Percentiles rank a stretch among this genome's conserved stretches.
Conservation (phyloP, 2,329 filamentous ascomycete genomes). For the Seiridium cupressi region DNA sequence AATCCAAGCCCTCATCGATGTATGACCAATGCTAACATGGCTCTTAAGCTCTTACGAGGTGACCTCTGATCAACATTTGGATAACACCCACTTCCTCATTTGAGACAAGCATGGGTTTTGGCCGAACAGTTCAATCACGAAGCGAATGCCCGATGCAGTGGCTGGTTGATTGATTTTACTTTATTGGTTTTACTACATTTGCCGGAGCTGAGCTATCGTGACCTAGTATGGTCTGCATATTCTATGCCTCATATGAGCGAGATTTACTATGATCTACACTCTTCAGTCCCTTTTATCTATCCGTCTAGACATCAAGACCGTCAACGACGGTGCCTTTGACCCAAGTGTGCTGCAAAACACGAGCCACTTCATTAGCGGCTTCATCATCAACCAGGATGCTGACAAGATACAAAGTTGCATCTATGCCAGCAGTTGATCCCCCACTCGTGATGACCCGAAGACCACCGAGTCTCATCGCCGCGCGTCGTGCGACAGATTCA, state of each 20-base stretch:
- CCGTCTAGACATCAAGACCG: constrained; percentile 72
- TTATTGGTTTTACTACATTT: constrained; percentile 7
- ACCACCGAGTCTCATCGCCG: constrained; percentile 69
- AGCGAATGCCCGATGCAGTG: too few species aligned
- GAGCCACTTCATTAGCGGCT: constrained; percentile 71
- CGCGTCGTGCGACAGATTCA: constrained; percentile 78
- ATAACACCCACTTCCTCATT: neutral
- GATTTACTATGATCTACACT: constrained; percentile 12
- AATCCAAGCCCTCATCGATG: too few species aligned
- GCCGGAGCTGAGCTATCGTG: neutral
- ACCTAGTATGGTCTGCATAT: constrained; percentile 13
- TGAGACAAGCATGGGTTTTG: neutral
- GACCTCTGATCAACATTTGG: neutral
- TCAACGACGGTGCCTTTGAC: constrained; percentile 82
- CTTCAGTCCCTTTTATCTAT: constrained; percentile 14
- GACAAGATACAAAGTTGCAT: constrained; percentile 82
- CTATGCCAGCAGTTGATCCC: constrained; percentile 75
- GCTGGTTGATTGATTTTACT: neutral
- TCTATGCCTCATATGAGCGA: constrained; percentile 14
- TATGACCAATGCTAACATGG: too few species aligned
- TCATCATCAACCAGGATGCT: constrained; percentile 78
- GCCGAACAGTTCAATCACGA: neutral
- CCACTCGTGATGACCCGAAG: constrained; percentile 77
- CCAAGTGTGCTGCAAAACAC: constrained; percentile 79
- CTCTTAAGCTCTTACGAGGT: too few species aligned